Evolutionary conservation across 148 eudicot species (phyloP).

Genomic region (Vaccinium corymbosum): DNA sequence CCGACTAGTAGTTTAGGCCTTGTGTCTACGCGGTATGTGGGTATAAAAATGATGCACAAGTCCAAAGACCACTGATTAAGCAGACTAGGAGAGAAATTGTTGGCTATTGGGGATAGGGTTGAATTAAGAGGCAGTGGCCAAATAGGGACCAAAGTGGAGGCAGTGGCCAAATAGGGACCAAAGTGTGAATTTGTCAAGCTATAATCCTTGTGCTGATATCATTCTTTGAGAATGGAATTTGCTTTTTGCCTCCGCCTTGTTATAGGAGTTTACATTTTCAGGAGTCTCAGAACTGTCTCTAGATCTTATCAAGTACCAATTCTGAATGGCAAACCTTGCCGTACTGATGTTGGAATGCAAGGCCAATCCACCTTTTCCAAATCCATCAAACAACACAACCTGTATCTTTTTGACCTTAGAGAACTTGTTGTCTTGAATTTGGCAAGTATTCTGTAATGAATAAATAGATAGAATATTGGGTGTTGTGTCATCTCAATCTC

Average conservation of each 20-base stretch:
- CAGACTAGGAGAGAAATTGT: background rate
- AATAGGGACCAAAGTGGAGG: background rate
- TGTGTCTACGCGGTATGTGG: background rate
- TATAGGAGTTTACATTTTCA: background rate
- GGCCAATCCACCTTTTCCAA: background rate
- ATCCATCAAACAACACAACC: background rate
- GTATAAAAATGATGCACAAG: background rate
- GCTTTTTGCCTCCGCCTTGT: background rate
- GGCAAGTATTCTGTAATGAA: background rate
- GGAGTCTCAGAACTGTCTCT: background rate
- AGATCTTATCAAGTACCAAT: background rate
- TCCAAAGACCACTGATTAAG: background rate
- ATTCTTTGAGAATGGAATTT: background rate
- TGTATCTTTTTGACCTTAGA: background rate
- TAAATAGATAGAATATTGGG: background rate
- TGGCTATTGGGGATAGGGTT: background rate
- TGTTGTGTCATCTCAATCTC: background rate
- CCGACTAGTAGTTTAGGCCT: too few relatives aligned
- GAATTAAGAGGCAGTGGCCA: background rate
- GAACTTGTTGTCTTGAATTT: conserved; percentile 2
- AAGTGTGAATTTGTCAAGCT: background rate
- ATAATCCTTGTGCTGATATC: background rate
- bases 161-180: background rate
- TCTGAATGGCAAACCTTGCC: background rate
- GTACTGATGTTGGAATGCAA: background rate